A percentile compares a stretch with the other conserved stretches of the same genome.
Conservation (phyloP, 1,139 yeast genomes). For the Suhomyces ambrosiae region DNA sequence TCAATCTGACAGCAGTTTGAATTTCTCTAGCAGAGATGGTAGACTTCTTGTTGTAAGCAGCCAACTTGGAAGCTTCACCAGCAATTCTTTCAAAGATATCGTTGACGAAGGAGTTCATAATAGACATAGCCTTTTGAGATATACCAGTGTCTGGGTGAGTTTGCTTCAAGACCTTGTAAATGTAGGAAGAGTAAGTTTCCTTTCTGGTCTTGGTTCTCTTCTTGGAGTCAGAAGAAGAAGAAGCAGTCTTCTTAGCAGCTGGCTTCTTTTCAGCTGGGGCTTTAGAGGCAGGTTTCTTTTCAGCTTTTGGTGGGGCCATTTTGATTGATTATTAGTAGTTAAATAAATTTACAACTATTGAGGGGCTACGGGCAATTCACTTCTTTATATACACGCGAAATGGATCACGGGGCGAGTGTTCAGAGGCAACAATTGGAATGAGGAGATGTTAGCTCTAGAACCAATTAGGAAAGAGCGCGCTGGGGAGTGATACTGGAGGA, state of each 20-base stretch:
- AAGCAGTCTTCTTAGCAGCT: conserved; percentile 90
- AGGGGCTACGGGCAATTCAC: conserved; percentile 7
- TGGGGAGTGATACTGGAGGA: conserved; percentile 2
- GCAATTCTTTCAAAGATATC: conserved; percentile 96
- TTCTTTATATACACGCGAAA: conserved; percentile 12
- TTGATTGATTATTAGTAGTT: conserved; percentile 19
- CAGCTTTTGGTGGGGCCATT: conserved; percentile 94
- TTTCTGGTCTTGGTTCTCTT: conserved; percentile 97
- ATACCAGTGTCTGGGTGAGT: conserved; percentile 99
- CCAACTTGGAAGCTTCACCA: conserved; percentile 97
- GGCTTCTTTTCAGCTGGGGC: conserved; percentile 98
- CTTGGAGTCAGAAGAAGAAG: conserved; percentile 70
- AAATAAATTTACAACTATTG: conserved; percentile 3
- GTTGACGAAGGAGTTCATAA: conserved; percentile 98
- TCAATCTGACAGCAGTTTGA: conserved; percentile 98
- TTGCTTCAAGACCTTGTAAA: conserved; percentile 97
- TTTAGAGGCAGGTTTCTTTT: conserved; percentile 98
- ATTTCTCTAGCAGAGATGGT: conserved; percentile 99
- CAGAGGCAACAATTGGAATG: background rate
- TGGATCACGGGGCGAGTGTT: conserved; percentile 4
- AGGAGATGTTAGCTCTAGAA: background rate
- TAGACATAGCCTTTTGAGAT: conserved; percentile 98
- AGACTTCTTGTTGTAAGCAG: conserved; percentile 99
- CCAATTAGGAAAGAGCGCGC: conserved; percentile 10
- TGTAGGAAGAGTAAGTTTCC: conserved; percentile 98